Evolutionary conservation across 2,329 filamentous ascomycete species (phyloP).

Genomic region (Arthrobotrys iridis): DNA sequence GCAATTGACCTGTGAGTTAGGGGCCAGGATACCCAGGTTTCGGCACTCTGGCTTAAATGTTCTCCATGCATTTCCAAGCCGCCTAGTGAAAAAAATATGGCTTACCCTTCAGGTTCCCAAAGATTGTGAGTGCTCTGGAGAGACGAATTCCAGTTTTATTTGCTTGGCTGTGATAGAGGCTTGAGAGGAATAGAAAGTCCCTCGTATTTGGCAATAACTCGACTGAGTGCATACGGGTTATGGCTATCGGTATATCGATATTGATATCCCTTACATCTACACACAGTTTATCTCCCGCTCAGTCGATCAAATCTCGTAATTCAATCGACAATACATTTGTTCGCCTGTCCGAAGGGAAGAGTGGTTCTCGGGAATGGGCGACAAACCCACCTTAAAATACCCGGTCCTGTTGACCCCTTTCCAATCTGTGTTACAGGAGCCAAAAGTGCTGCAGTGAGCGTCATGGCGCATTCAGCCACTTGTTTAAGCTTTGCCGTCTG

Average conservation of each 20-base stretch:
- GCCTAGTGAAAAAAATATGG: background rate
- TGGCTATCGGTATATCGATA: conserved; percentile 1
- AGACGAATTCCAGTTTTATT: background rate
- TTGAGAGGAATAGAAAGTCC: conserved; percentile 7
- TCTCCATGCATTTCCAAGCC: conserved; percentile 9
- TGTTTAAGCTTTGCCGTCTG: conserved; percentile 44
- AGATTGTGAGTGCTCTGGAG: background rate
- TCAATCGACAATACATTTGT: background rate
- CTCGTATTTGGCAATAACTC: no score
- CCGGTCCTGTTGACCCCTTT: conserved; percentile 12
- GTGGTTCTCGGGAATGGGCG: conserved; percentile 6
- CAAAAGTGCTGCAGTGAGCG: conserved; percentile 19
- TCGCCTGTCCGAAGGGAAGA: background rate
- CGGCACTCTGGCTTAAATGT: conserved; percentile 3
- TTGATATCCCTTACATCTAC: background rate
- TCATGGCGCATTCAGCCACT: conserved; percentile 38
- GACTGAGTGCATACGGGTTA: background rate
- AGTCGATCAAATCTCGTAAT: background rate
- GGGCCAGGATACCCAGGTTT: conserved; percentile 9
- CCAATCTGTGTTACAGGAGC: conserved; percentile 35
- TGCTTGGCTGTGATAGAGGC: conserved; percentile 8
- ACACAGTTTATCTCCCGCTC: background rate
- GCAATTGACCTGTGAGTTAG: background rate
- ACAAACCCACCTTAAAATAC: conserved; percentile 25
- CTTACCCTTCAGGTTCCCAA: background rate